These are phyloP conservation scores for Trichoderma aggressivum DNA, from an alignment of 2,329 filamentous ascomycete species.

Conservation along the genomic window DNA sequence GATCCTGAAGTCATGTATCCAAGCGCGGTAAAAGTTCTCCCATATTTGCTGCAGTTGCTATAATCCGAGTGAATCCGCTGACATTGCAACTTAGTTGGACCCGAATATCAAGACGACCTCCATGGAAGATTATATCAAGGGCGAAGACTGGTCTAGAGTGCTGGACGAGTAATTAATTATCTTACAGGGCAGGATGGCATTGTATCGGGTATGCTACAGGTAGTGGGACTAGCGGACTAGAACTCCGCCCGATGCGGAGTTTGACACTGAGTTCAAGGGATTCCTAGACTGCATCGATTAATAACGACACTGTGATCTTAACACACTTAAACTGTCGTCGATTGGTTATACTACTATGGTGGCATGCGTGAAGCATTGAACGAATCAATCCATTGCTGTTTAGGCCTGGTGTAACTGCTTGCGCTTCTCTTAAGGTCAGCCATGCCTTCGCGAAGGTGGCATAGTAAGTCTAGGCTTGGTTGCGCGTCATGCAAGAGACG, in stretches of 20 bases:
- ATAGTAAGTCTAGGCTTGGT: neutral
- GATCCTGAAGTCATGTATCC: neutral
- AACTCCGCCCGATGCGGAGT: neutral
- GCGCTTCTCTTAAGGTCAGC: neutral
- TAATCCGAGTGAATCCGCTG: neutral
- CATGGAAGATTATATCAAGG: neutral
- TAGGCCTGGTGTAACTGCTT: neutral
- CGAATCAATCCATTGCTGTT: neutral
- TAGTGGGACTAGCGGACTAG: neutral
- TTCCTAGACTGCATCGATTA: neutral
- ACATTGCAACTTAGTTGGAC: neutral
- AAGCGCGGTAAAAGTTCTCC: neutral
- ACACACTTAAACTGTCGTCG: neutral
- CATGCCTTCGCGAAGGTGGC: neutral
- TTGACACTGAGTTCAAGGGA: neutral
- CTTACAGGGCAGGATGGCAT: neutral
- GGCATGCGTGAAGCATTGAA: neutral
- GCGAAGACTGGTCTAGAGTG: neutral
- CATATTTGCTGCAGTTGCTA: neutral
- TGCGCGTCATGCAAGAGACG: neutral
- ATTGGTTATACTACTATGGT: neutral
- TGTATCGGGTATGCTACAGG: neutral
- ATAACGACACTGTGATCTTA: neutral
- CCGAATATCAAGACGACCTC: neutral
- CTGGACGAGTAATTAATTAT: neutral